phyloP scores from a whole-genome alignment of 2,329 filamentous ascomycete species.

The Fusarium gaditjirri region DNA sequence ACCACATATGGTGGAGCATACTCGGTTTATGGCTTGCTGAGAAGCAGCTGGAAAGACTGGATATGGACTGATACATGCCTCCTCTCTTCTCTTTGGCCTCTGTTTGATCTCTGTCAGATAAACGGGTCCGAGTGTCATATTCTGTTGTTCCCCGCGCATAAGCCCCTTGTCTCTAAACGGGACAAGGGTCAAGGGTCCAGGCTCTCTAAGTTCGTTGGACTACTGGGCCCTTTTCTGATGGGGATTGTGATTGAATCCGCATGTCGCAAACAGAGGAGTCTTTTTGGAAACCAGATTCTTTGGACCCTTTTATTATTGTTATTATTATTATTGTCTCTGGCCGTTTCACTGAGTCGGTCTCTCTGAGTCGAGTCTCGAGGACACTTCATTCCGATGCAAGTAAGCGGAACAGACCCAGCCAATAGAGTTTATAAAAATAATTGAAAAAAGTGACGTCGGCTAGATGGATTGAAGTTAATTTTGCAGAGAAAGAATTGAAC shows the following conservation, averaged over 20 bases:
- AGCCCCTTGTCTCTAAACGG: constrained; percentile 4
- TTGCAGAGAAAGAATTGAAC: neutral
- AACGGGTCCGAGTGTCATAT: neutral
- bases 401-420: neutral
- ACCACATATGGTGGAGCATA: neutral
- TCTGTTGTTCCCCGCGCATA: neutral
- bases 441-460: constrained; percentile 10
- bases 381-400: neutral
- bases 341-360: neutral
- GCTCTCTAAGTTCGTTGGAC: neutral
- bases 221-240: neutral
- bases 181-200: constrained; percentile 16
- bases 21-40: neutral
- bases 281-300: neutral
- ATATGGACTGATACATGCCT: neutral
- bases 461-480: constrained; percentile 3
- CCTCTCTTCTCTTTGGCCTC: neutral
- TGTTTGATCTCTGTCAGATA: constrained; percentile 6
- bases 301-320: neutral
- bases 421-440: neutral
- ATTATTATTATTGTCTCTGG: neutral
- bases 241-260: constrained; percentile 1
- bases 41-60: constrained; percentile 8
- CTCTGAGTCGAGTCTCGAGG: neutral
- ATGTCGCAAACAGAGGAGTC: neutral